Evolutionary conservation across 345 rosid genomes (phyloP).

Genomic region (Kandelia obovata): DNA sequence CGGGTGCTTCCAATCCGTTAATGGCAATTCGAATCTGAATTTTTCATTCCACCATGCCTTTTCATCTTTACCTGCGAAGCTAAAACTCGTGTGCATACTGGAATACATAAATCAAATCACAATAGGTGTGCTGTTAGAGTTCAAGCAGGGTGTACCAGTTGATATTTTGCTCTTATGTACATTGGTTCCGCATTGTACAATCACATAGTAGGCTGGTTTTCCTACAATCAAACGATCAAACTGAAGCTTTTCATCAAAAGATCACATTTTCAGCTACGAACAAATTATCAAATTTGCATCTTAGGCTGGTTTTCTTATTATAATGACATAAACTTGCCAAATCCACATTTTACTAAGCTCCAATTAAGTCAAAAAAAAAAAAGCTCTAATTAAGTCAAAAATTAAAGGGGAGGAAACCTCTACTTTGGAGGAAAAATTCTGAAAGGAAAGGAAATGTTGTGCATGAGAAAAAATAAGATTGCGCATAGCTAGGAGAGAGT

Average conservation of each 20-base stretch:
- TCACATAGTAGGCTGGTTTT: constrained; percentile 54
- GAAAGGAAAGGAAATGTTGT: too few species aligned
- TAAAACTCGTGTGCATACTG: too few species aligned
- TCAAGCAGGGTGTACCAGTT: constrained; percentile 37
- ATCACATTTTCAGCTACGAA: too few species aligned
- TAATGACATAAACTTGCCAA: too few species aligned
- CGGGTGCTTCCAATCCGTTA: constrained; percentile 49
- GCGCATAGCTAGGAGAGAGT: neutral
- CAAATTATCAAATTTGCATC: too few species aligned
- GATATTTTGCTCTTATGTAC: constrained; percentile 62
- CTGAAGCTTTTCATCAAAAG: neutral
- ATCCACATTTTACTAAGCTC: neutral
- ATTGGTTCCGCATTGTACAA: constrained; percentile 60
- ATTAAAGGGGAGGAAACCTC: neutral
- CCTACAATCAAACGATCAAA: constrained; percentile 37
- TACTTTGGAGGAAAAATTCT: too few species aligned
- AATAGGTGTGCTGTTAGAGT: too few species aligned
- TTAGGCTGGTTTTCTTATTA: too few species aligned
- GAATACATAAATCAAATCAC: too few species aligned
- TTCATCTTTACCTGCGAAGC: constrained; percentile 44
- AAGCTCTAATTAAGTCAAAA: neutral
- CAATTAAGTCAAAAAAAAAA: neutral
- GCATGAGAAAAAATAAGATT: too few species aligned
- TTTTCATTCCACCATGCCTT: constrained; percentile 83
- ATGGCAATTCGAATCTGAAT: constrained; percentile 53